A percentile compares a stretch with the other conserved stretches of the same genome.
These are phyloP conservation scores for Endoconidiophora polonica DNA, from an alignment of 2,329 filamentous ascomycete genomes.

Conservation along the genomic window DNA sequence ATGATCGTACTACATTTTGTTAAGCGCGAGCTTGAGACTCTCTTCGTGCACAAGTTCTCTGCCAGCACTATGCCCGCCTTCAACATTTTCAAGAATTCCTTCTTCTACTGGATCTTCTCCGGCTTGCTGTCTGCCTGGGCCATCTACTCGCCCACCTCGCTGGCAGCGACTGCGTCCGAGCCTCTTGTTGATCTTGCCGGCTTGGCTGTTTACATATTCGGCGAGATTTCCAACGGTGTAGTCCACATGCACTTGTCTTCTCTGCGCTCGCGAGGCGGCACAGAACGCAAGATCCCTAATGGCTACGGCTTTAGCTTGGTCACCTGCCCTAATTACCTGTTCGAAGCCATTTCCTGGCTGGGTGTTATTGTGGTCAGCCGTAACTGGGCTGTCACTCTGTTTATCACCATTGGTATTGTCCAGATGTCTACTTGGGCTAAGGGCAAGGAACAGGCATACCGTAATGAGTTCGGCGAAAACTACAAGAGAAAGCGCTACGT, in stretches of 20 bases:
- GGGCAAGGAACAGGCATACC: constrained; percentile 83
- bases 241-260: constrained; percentile 65
- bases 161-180: constrained; percentile 38
- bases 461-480: constrained; percentile 77
- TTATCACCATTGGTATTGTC: constrained; percentile 51
- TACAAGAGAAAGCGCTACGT: constrained; percentile 89
- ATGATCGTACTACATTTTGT: constrained; percentile 72
- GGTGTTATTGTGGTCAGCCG: constrained; percentile 67
- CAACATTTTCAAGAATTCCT: constrained; percentile 91
- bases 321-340: constrained; percentile 96
- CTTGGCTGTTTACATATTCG: constrained; percentile 54
- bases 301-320: constrained; percentile 75
- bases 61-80: constrained; percentile 78
- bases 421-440: constrained; percentile 81
- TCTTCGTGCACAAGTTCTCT: constrained; percentile 91
- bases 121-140: constrained; percentile 70
- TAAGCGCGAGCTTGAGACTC: constrained; percentile 88
- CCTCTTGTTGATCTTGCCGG: constrained; percentile 46
- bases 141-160: constrained; percentile 62
- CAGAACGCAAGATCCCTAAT: constrained; percentile 71
- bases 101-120: constrained; percentile 80
- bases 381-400: constrained; percentile 61
- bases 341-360: constrained; percentile 74
- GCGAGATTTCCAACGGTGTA: constrained; percentile 64
- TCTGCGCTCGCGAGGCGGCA: constrained; percentile 63